A percentile compares a stretch with the other conserved stretches of the same genome.
Evolutionary conservation across 1,284 basidiomycete genomes (phyloP).

Genomic region (Heterobasidion annosum): DNA sequence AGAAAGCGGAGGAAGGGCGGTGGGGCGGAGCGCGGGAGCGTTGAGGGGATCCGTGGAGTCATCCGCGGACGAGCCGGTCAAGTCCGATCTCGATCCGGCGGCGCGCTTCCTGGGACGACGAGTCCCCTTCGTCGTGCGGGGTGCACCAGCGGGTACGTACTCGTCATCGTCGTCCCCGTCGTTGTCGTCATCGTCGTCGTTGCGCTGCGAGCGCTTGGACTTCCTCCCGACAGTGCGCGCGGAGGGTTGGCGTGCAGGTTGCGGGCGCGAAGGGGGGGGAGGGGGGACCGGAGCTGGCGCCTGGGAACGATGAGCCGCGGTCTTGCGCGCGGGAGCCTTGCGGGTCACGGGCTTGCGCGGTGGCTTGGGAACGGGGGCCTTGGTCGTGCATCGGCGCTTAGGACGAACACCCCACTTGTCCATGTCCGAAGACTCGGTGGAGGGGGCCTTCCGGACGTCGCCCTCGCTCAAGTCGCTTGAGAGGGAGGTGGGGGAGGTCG

Average conservation of each 20-base stretch:
- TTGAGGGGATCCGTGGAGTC: neutral
- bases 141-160: neutral
- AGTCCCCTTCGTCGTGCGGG: neutral
- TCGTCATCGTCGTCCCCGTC: neutral
- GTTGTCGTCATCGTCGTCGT: neutral
- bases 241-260: neutral
- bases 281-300: neutral
- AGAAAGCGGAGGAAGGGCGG: neutral
- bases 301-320: too few relatives aligned
- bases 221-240: conserved; percentile 1
- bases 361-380: too few relatives aligned
- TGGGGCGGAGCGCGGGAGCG: neutral
- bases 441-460: too few relatives aligned
- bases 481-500: neutral
- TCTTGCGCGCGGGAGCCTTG: too few relatives aligned
- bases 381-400: too few relatives aligned
- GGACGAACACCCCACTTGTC: too few relatives aligned
- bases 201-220: neutral
- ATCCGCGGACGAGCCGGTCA: neutral
- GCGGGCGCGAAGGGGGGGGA: neutral
- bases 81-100: neutral
- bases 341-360: too few relatives aligned
- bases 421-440: too few relatives aligned
- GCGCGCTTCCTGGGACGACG: neutral
- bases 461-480: too few relatives aligned